phyloP scores from a whole-genome alignment of 2,329 filamentous ascomycete genomes.

The Colletotrichum musicola region DNA sequence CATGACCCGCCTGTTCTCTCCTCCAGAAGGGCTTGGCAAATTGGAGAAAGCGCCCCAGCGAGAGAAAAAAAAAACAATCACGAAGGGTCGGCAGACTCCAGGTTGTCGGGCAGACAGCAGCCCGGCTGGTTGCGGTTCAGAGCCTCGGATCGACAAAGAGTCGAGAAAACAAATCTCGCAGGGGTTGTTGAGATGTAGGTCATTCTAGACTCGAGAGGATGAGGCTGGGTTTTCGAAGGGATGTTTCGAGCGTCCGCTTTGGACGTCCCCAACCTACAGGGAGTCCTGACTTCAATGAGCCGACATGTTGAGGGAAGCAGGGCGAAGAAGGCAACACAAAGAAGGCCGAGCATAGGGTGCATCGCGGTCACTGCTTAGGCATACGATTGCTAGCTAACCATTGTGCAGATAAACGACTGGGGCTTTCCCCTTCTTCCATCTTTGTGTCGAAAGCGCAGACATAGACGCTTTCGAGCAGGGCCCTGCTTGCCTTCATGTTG shows the following conservation, averaged over 20 bases:
- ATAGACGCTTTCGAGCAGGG: not conserved
- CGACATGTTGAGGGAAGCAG: no score
- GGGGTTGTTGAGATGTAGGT: not conserved
- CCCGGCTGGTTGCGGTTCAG: not conserved
- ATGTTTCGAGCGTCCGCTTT: no score
- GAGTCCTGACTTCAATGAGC: no score
- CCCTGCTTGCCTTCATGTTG: not conserved
- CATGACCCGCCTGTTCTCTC: constrained; percentile 2
- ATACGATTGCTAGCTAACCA: no score
- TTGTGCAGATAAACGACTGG: no score
- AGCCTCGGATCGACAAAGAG: not conserved
- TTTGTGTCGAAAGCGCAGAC: not conserved
- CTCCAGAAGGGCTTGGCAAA: constrained; percentile 2
- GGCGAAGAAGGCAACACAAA: no score
- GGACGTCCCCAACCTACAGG: no score
- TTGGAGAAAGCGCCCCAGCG: constrained; percentile 11
- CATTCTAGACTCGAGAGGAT: not conserved
- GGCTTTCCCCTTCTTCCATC: no score
- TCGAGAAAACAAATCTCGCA: not conserved
- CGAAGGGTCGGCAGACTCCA: not conserved
- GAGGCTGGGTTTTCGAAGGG: not conserved
- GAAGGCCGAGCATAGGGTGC: no score
- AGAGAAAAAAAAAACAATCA: constrained; percentile 11
- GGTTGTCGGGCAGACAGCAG: not conserved
- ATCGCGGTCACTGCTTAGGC: no score